Evolutionary conservation across 2,329 filamentous ascomycete genomes (phyloP).

Genomic region (Cryoendolithus antarcticus): DNA sequence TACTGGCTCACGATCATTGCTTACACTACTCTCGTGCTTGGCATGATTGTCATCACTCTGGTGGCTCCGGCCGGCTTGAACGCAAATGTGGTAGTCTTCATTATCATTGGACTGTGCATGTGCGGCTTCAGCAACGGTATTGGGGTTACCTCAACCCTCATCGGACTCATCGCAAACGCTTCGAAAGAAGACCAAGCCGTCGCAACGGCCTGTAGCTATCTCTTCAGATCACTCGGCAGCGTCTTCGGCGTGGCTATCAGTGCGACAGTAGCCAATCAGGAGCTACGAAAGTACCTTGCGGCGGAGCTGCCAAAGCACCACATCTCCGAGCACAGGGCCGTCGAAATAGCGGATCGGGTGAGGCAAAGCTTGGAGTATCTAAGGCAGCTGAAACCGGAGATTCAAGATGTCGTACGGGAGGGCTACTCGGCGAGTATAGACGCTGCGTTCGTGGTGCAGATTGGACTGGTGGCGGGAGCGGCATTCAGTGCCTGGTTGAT

Average conservation of each 20-base stretch:
- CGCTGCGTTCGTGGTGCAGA: conserved; percentile 39
- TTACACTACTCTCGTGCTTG: conserved; percentile 42
- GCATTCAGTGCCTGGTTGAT: conserved; percentile 34
- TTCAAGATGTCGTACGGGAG: conserved; percentile 47
- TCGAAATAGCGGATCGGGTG: conserved; percentile 55
- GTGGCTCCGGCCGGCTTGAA: conserved; percentile 39
- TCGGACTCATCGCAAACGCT: conserved; percentile 60
- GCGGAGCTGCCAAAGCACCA: conserved; percentile 31
- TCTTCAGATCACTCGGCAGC: conserved; percentile 62
- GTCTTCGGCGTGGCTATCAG: conserved; percentile 56
- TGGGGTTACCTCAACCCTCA: conserved; percentile 59
- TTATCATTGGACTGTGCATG: conserved; percentile 46
- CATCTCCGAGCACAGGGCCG: conserved; percentile 45
- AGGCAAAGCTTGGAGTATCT: conserved; percentile 60
- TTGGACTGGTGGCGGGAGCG: conserved; percentile 39
- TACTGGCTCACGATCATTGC: conserved; percentile 53
- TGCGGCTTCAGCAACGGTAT: conserved; percentile 43
- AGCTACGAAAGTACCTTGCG: conserved; percentile 46
- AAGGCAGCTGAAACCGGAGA: conserved; percentile 46
- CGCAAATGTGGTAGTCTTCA: conserved; percentile 37
- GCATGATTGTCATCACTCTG: conserved; percentile 44
- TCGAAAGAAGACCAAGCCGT: conserved; percentile 57
- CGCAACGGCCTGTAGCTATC: conserved; percentile 66
- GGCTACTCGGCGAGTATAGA: conserved; percentile 52
- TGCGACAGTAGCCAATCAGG: conserved; percentile 60